Base-by-base conservation (phyloP, 1,284 basidiomycete genomes). In the Amylostereum areolatum region DNA sequence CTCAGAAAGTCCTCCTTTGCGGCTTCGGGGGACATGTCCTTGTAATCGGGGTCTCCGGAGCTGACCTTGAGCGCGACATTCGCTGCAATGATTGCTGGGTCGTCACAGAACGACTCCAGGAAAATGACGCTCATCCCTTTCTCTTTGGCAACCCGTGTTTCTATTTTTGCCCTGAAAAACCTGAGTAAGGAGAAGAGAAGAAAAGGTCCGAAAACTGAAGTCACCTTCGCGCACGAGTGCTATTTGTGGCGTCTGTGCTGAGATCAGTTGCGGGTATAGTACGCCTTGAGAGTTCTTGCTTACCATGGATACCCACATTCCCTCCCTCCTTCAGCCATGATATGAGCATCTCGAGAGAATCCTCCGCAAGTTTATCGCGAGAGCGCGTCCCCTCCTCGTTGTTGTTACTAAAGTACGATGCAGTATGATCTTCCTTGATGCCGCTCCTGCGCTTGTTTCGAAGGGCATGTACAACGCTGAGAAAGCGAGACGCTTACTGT, bases 11-110 rank as follows among this genome's bases (percentile, higher is more conserved):
- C 97, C 29, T 71, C 73, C 64, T 93, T 85, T 34, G 97, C 97
- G 49, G 85, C 77, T 61, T 94, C 91, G 25, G 77, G 85, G 1
- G 89, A 87, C 72, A 85, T 89, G 57, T 90, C 85, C 59, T 89
- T 88, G 71, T 99, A 99, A 68, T 99, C 97, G 0, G 97, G 97
- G 71, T 99, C 97, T 3, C 96, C 96, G 2, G 91, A 94, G 51
- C 81, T 83, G 33, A 97, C 95, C 71, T 99, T 99, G 58, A 98
- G 80, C 3, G 91, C 93, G 46, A 99, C 85, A 62, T 99, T 99
- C 36, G 93, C 84, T 0, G 94, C 93, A 56, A 99, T 95, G 54
- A 97, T 80, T 2, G 81, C 85, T 1, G 95, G 94, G 66, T 99
- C 95, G 61, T 93, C 90, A 71, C 95, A 98, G 52, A 91, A 73